Conservation (phyloP, 2,329 filamentous ascomycete species). For the Penicillium sp. region DNA sequence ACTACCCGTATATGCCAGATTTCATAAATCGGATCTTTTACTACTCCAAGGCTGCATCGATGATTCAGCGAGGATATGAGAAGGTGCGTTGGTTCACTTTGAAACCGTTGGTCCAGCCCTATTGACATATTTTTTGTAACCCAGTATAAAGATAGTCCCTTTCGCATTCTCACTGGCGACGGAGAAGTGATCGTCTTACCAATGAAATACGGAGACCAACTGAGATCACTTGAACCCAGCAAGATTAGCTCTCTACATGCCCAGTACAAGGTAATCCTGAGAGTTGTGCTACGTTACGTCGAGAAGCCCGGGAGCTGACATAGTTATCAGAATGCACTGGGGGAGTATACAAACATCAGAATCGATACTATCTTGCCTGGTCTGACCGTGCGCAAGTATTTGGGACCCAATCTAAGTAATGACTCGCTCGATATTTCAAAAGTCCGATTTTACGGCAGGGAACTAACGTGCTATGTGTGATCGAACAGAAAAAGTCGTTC, state of each 20-base stretch:
- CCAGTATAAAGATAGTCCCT: constrained; percentile 30
- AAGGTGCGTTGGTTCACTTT: constrained; percentile 15
- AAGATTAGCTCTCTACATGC: constrained; percentile 29
- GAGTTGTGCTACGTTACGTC: background rate
- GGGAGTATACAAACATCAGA: constrained; percentile 29
- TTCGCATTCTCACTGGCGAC: constrained; percentile 29
- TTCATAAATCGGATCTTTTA: constrained; percentile 28
- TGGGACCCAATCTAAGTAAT: constrained; percentile 27
- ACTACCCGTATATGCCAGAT: constrained; percentile 20
- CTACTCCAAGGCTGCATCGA: constrained; percentile 20
- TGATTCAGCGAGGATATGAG: constrained; percentile 29
- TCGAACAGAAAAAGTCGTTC: constrained; percentile 23
- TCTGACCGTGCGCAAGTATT: constrained; percentile 22
- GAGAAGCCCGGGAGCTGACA: background rate
- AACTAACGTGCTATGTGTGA: background rate
- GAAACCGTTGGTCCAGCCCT: background rate
- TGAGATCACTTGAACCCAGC: constrained; percentile 18
- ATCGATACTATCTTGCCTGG: constrained; percentile 25
- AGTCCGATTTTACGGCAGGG: background rate
- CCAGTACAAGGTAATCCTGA: constrained; percentile 24
- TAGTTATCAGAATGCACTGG: constrained; percentile 26
- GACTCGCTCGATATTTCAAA: background rate
- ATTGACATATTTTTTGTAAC: background rate
- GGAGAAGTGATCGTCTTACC: constrained; percentile 31
- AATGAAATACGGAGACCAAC: constrained; percentile 26